These are phyloP conservation scores for Solanum hybrid DNA, from an alignment of 305 asterid species.

Conservation along the genomic window DNA sequence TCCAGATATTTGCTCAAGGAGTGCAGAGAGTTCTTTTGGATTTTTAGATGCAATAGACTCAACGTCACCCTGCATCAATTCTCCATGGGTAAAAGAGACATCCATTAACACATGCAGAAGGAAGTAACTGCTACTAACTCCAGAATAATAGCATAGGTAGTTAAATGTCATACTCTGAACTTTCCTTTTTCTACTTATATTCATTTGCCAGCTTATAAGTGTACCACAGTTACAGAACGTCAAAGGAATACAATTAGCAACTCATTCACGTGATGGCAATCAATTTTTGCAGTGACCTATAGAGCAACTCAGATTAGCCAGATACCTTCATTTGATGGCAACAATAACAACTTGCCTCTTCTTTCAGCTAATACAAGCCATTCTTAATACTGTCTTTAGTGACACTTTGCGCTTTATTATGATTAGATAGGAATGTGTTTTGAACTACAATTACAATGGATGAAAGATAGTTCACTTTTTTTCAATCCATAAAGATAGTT, in stretches of 20 bases:
- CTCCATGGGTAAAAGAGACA: background rate
- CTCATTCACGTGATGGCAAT: background rate
- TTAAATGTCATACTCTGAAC: background rate
- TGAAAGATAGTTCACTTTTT: background rate
- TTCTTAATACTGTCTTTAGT: background rate
- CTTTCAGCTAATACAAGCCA: background rate
- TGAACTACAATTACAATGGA: background rate
- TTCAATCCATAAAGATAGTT: background rate
- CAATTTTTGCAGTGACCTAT: background rate
- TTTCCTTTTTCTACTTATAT: background rate
- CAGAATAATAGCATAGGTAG: background rate
- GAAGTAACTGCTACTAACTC: background rate
- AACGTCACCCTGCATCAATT: constrained; percentile 79
- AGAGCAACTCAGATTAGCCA: background rate
- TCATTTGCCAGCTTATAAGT: background rate
- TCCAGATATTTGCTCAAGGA: constrained; percentile 93
- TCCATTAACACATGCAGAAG: background rate
- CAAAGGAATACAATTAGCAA: background rate
- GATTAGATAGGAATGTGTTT: background rate
- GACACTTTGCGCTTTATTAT: background rate
- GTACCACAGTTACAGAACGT: background rate
- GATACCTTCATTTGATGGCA: background rate
- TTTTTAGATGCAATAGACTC: constrained; percentile 94
- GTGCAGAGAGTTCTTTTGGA: constrained; percentile 82
- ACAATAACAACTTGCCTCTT: background rate